phyloP scores from a whole-genome alignment of 2,329 filamentous ascomycete species.

The Aureobasidium sp. region DNA sequence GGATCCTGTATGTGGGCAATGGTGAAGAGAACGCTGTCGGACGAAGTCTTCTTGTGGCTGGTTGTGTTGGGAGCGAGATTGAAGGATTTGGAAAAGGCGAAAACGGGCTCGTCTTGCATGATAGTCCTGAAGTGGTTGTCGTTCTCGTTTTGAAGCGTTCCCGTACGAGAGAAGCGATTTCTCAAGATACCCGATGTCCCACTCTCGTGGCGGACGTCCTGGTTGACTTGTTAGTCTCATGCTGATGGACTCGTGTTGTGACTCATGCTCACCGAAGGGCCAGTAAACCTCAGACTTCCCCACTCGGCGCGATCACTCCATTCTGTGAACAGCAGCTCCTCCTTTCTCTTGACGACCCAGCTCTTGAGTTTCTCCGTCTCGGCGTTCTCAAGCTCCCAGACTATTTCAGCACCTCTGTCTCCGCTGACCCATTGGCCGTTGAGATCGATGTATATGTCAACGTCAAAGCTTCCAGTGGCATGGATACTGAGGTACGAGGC shows the following conservation, averaged over 20 bases:
- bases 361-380: conserved; percentile 45
- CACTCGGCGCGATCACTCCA: conserved; percentile 69
- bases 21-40: conserved; percentile 50
- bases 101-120: conserved; percentile 43
- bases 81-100: conserved; percentile 40
- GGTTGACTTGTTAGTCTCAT: conserved; percentile 17
- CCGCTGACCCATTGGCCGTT: conserved; percentile 71
- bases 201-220: conserved; percentile 58
- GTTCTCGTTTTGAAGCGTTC: conserved; percentile 51
- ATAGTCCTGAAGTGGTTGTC: conserved; percentile 45
- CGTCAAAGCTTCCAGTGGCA: conserved; percentile 54
- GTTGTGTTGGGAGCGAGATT: conserved; percentile 40
- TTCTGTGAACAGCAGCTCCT: conserved; percentile 67
- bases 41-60: conserved; percentile 26
- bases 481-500: conserved; percentile 68
- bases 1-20: conserved; percentile 70
- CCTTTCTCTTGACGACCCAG: conserved; percentile 53
- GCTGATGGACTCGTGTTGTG: conserved; percentile 40
- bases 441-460: conserved; percentile 41
- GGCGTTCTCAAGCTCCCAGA: conserved; percentile 53
- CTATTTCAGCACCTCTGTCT: conserved; percentile 58
- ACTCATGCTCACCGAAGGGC: conserved; percentile 36
- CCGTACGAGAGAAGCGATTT: conserved; percentile 59
- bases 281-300: conserved; percentile 73
- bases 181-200: conserved; percentile 60